These are phyloP conservation scores for Eucommia ulmoides DNA, from an alignment of 257 asterid species.

Conservation along the genomic window DNA sequence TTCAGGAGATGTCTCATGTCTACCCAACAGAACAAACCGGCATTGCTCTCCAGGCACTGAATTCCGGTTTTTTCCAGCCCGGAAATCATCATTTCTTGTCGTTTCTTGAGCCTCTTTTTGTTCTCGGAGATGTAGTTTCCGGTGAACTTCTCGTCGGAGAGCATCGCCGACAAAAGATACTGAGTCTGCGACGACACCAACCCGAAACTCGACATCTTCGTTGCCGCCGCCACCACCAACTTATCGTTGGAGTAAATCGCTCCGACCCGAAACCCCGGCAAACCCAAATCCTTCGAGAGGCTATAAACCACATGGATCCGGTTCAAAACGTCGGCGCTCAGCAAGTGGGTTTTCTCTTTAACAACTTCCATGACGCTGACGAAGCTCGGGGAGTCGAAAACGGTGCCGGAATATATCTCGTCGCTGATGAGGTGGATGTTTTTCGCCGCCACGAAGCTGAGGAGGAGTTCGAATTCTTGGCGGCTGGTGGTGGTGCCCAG, in stretches of 20 bases:
- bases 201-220: constrained; percentile 14
- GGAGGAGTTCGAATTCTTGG: constrained; percentile 7
- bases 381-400: constrained; percentile 10
- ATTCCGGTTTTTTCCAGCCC: constrained; percentile 6
- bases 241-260: constrained; percentile 13
- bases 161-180: constrained; percentile 4
- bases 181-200: constrained; percentile 13
- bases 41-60: not conserved
- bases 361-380: constrained; percentile 8
- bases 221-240: constrained; percentile 8
- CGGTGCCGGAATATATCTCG: constrained; percentile 12
- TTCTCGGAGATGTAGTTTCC: constrained; percentile 5
- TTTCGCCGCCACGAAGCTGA: constrained; percentile 5
- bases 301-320: constrained; percentile 10
- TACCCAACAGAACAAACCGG: not conserved
- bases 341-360: not conserved
- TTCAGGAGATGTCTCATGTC: not conserved
- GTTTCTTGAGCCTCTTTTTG: constrained; percentile 8
- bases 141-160: constrained; percentile 8
- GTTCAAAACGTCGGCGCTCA: not conserved
- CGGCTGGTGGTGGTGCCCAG: constrained; percentile 8
- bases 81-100: constrained; percentile 7
- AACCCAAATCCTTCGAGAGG: constrained; percentile 11
- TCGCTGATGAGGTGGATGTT: constrained; percentile 11
- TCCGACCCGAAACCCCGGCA: constrained; percentile 12